Evolutionary conservation across 202 grass and related monocot genomes (phyloP).

Genomic region (Panicum hallii): DNA sequence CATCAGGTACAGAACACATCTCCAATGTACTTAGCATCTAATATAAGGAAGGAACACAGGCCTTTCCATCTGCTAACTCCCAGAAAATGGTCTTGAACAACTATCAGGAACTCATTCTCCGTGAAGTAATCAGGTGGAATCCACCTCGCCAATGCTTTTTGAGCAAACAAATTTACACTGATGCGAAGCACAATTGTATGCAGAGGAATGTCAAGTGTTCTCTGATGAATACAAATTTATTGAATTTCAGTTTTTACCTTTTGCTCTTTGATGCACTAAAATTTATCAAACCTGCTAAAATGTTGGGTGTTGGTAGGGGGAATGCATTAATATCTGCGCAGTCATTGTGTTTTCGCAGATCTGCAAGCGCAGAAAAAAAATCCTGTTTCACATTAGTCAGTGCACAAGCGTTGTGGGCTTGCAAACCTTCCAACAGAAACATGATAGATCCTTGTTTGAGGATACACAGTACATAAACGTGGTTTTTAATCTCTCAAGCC

Average conservation of each 20-base stretch:
- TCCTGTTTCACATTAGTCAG: background rate
- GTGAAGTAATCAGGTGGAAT: background rate
- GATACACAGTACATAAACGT: constrained; percentile 16
- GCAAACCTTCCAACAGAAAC: constrained; percentile 15
- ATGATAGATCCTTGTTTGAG: constrained; percentile 14
- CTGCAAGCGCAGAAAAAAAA: background rate
- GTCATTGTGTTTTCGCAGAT: constrained; percentile 17
- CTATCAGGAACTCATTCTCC: background rate
- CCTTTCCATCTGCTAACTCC: constrained; percentile 10
- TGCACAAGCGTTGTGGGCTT: background rate
- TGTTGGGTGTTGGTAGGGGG: background rate
- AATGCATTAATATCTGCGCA: background rate
- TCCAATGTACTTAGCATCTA: background rate
- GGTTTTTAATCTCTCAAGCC: constrained; percentile 4
- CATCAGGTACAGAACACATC: background rate
- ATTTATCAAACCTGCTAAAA: background rate
- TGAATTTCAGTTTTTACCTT: background rate
- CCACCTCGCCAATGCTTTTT: background rate
- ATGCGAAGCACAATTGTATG: background rate
- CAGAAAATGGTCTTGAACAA: constrained; percentile 17
- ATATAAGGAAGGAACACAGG: background rate
- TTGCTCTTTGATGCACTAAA: background rate
- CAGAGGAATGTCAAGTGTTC: background rate
- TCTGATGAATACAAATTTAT: background rate
- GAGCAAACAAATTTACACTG: constrained; percentile 4